Percentiles rank a stretch among this genome's conserved stretches.
Conservation (phyloP, 2,329 filamentous ascomycete genomes). For the Cladosporium sp. region DNA sequence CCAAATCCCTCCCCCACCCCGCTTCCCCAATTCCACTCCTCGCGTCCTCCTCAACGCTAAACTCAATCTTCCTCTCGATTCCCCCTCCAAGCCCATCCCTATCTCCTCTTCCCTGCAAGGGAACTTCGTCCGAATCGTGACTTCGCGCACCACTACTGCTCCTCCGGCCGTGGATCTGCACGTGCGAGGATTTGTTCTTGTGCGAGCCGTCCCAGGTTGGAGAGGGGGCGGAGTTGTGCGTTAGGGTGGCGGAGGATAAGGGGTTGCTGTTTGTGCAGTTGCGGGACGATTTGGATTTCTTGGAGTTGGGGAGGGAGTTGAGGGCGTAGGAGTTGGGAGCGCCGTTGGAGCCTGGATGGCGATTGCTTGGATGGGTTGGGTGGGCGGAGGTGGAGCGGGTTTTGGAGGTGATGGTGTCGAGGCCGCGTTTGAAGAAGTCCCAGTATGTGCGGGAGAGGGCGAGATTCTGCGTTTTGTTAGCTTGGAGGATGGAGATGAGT, state of each 20-base stretch:
- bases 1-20: slow-evolving; percentile 6
- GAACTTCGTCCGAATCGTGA: slow-evolving; percentile 6
- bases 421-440: slow-evolving; percentile 15
- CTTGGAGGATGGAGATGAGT: background rate
- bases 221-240: background rate
- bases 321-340: background rate
- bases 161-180: background rate
- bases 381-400: background rate
- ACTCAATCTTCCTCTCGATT: slow-evolving; percentile 18
- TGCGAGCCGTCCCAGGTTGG: slow-evolving; percentile 12
- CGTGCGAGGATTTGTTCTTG: background rate
- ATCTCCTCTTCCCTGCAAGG: background rate
- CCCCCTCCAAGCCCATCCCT: background rate
- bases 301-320: background rate
- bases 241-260: background rate
- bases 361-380: background rate
- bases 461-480: slow-evolving; percentile 26
- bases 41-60: slow-evolving; percentile 18
- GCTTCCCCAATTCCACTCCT: slow-evolving; percentile 7
- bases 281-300: background rate
- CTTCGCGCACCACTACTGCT: background rate
- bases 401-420: slow-evolving; percentile 14
- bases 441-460: slow-evolving; percentile 23
- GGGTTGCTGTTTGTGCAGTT: background rate
- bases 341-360: background rate